phyloP scores from a whole-genome alignment of 2,329 filamentous ascomycete species.

The Erysiphe pulchra region DNA sequence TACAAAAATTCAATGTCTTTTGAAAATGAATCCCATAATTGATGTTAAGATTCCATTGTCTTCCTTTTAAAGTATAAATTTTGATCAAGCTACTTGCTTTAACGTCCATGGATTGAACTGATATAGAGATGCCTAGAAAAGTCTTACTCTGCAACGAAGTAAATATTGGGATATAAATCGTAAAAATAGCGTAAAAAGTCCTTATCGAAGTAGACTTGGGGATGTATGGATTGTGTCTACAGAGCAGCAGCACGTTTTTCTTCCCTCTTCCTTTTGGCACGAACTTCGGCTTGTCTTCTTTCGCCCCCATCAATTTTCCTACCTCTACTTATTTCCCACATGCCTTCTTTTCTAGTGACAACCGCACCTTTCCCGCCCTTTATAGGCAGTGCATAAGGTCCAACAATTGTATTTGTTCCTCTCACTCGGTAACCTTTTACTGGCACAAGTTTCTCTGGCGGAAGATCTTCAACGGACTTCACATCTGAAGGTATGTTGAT shows the following conservation, averaged over 20 bases:
- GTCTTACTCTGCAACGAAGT: no score
- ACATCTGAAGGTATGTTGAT: constrained; percentile 28
- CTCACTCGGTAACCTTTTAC: constrained; percentile 41
- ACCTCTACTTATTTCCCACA: constrained; percentile 77
- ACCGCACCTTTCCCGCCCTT: constrained; percentile 37
- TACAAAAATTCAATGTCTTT: no score
- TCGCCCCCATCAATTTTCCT: constrained; percentile 94
- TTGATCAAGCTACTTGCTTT: no score
- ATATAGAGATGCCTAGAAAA: no score
- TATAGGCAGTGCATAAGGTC: constrained; percentile 45
- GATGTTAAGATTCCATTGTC: no score
- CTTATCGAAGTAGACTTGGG: no score
- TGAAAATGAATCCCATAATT: no score
- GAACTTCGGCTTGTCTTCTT: constrained; percentile 60
- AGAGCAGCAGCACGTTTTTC: constrained; percentile 19
- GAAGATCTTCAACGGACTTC: constrained; percentile 12
- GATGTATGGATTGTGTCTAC: no score
- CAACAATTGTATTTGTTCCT: constrained; percentile 42
- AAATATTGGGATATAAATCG: no score
- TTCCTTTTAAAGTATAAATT: no score
- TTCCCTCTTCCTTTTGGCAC: constrained; percentile 66
- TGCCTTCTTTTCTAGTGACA: constrained; percentile 52
- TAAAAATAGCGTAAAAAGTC: no score
- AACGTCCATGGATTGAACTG: no score
- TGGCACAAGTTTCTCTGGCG: constrained; percentile 20